A percentile compares a stretch with the other conserved stretches of the same genome.
Evolutionary conservation across 2,329 filamentous ascomycete genomes (phyloP).

Genomic region (Aureobasidium sp.): DNA sequence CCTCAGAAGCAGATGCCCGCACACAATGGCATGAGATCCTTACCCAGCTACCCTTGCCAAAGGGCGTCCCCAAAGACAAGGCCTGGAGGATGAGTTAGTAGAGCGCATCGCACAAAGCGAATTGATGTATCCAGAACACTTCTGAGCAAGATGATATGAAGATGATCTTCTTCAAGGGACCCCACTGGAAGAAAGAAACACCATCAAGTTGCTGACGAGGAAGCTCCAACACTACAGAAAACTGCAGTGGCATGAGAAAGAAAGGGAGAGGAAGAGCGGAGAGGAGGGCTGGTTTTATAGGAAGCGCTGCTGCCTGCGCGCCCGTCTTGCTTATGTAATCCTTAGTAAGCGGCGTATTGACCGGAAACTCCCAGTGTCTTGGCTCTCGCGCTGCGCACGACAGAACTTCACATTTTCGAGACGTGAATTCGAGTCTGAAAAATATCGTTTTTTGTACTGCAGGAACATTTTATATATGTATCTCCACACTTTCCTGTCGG

Average conservation of each 20-base stretch:
- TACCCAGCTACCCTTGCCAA: not conserved
- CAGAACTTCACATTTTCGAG: not conserved
- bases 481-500: not conserved
- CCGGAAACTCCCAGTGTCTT: not conserved
- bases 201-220: not conserved
- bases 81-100: not conserved
- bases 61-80: not conserved
- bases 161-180: not conserved
- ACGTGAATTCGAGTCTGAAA: not conserved
- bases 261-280: not conserved
- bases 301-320: not conserved
- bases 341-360: not conserved
- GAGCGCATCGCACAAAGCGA: constrained; percentile 3
- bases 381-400: not conserved
- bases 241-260: not conserved
- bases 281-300: not conserved
- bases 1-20: not conserved
- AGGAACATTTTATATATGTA: not conserved
- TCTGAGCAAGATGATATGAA: not conserved
- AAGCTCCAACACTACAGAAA: not conserved
- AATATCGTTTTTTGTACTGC: not conserved
- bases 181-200: not conserved
- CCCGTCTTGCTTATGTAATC: not conserved
- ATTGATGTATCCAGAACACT: not conserved
- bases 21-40: not conserved